Conservation (phyloP, 75 land plant genomes). For the Cunninghamia lanceolata region DNA sequence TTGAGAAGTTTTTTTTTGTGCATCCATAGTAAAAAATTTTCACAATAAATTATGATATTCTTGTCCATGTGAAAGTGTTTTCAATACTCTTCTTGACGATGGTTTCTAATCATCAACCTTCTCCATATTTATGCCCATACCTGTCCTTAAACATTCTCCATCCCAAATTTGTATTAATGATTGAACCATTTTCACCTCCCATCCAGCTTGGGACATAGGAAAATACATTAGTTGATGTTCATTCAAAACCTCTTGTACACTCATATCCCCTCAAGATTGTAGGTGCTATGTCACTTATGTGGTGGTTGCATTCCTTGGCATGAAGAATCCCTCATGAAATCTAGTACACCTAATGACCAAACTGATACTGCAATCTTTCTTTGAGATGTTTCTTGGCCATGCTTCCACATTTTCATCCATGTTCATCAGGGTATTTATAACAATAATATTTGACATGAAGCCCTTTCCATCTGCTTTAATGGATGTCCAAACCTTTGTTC, state of each 20-base stretch:
- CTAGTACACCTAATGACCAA: conserved; percentile 36
- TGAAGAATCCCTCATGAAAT: conserved; percentile 4
- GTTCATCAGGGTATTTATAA: no score
- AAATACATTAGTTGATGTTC: no score
- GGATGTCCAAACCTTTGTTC: no score
- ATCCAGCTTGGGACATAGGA: no score
- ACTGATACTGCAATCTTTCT: no score
- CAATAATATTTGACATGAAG: no score
- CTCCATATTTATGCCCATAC: conserved; percentile 30
- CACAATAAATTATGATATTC: conserved; percentile 23
- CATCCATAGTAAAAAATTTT: conserved; percentile 15
- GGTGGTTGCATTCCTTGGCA: conserved; percentile 2
- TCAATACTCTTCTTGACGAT: conserved; percentile 43
- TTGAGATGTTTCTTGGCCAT: no score
- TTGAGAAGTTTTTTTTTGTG: not conserved
- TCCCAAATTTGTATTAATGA: no score
- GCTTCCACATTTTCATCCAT: no score
- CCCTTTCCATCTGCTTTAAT: no score
- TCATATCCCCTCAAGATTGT: conserved; percentile 84
- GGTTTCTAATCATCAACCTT: conserved; percentile 42
- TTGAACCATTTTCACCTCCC: no score
- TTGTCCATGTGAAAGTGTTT: conserved; percentile 23
- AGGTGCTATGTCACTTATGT: conserved; percentile 56
- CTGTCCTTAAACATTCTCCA: conserved; percentile 63
- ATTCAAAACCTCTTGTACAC: no score